Base-by-base conservation (phyloP, 1,139 yeast species). In the Geotrichum fermentans region DNA sequence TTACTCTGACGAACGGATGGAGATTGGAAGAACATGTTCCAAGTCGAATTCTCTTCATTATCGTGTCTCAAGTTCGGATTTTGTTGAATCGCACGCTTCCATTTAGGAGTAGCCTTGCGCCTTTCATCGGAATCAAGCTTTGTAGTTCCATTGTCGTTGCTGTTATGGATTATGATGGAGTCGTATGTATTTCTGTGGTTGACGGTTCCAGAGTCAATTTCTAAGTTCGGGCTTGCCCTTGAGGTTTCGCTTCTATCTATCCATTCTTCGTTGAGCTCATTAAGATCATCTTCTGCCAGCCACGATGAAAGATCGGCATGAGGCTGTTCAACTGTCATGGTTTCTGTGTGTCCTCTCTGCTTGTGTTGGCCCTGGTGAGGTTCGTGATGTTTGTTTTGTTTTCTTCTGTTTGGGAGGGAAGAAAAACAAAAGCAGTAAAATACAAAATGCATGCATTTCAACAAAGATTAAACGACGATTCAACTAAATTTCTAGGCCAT, bases 221-320 rank as follows among this genome's bases (percentile, higher is more conserved):
- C 18, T 10, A 14, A 14, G 33, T 20, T 24, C 35, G 41, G 33
- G 11, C 44, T 34, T 10, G 43, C 11, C 3, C 16, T 20, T 37
- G 41, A 39, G 11, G 40, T 34, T 10, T 39, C 11, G 2, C 16
- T 20, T 13, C 30, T 37, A 17, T 47, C 50, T 29, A 47, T 42
- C 50, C 50, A 47, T 22, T 41, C 46, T 42, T 47, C 50, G 13
- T 41, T 33, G 16, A 47, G 35, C 40, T 47, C 45, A 18, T 34
- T 35, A 24, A 42, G 20, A 17, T 42, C 50, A 34, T 41, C 43
- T 11, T 36, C 28, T 21, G 22, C 45, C 21, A 47, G 18, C 46
- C 46, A 45, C 30, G 29, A 20, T 11, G 14, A 26, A 22, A 11
- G 26, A 2, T 37, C 40, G 10, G 21, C 18, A n/a, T 10, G 2